Conservation (phyloP, 495 filamentous ascomycete species). For the Sordaria brevicollis region DNA sequence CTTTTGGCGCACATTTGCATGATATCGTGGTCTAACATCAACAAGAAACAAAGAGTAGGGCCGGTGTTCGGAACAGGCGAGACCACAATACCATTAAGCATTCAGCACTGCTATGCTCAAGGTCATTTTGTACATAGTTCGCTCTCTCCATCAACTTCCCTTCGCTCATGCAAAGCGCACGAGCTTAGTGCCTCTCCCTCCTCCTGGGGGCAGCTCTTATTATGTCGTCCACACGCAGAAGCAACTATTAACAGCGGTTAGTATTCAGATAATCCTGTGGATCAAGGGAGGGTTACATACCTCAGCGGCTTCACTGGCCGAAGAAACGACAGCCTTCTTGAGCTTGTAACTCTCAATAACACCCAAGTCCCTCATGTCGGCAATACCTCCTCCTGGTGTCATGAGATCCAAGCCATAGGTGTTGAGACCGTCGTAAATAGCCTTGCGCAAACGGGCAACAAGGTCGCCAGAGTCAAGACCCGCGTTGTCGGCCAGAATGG, state of each 20-base stretch:
- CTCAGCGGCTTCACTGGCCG: conserved; percentile 92
- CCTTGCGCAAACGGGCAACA: conserved; percentile 81
- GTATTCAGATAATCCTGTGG: not conserved
- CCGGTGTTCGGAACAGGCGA: not conserved
- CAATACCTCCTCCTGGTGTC: conserved; percentile 83
- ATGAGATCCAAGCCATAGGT: conserved; percentile 83
- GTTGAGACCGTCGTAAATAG: conserved; percentile 87
- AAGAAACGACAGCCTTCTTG: conserved; percentile 91
- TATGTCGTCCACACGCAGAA: conserved; percentile 28
- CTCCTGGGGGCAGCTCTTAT: conserved; percentile 29
- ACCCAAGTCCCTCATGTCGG: conserved; percentile 91
- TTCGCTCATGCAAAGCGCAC: not conserved
- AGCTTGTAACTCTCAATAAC: conserved; percentile 98
- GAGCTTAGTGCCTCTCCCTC: conserved; percentile 20
- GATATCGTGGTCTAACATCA: not conserved
- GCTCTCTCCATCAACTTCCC: not conserved
- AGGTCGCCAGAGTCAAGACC: conserved; percentile 92
- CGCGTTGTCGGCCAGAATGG: conserved; percentile 94
- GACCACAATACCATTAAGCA: not conserved
- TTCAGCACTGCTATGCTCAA: not conserved
- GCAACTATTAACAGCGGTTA: conserved; percentile 15
- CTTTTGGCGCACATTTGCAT: not conserved
- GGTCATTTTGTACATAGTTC: not conserved
- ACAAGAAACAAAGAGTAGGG: not conserved
- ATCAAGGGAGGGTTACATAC: conserved; percentile 38